Evolutionary conservation across 352 stramenopile species (phyloP).

Genomic region (Pythium dissotocum): DNA sequence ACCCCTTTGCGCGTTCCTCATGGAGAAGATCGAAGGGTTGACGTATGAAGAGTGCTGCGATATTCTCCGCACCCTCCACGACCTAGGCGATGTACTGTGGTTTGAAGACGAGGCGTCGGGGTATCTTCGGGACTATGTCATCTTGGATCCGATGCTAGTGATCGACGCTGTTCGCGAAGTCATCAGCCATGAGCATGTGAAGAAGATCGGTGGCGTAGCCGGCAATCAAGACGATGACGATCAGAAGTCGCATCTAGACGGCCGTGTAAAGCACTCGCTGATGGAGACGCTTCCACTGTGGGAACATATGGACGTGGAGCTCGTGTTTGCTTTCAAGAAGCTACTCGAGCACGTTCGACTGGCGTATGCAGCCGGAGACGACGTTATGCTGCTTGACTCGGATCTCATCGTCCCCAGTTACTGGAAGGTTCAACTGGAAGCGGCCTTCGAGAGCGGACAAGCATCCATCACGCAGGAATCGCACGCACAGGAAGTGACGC

Average conservation of each 20-base stretch:
- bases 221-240: background rate
- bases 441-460: background rate
- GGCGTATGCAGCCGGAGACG: slow-evolving; percentile 21
- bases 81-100: slow-evolving; percentile 25
- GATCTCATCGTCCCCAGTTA: slow-evolving; percentile 19
- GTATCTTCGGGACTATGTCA: background rate
- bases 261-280: background rate
- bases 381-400: slow-evolving; percentile 19
- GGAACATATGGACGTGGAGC: slow-evolving; percentile 24
- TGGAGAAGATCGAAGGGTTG: slow-evolving; percentile 6
- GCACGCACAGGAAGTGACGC: no score
- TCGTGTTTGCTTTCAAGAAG: slow-evolving; percentile 30
- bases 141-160: slow-evolving; percentile 29
- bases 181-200: background rate
- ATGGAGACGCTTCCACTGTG: slow-evolving; percentile 1
- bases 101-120: slow-evolving; percentile 8
- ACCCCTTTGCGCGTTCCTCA: background rate
- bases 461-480: background rate
- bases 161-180: slow-evolving; percentile 19
- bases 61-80: slow-evolving; percentile 15
- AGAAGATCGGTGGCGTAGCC: background rate
- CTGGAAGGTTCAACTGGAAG: background rate
- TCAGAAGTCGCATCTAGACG: background rate
- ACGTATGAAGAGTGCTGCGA: slow-evolving; percentile 5
- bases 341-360: slow-evolving; percentile 28